These are phyloP conservation scores for Trichoderma parareesei DNA, from an alignment of 495 filamentous ascomycete genomes.

Conservation along the genomic window DNA sequence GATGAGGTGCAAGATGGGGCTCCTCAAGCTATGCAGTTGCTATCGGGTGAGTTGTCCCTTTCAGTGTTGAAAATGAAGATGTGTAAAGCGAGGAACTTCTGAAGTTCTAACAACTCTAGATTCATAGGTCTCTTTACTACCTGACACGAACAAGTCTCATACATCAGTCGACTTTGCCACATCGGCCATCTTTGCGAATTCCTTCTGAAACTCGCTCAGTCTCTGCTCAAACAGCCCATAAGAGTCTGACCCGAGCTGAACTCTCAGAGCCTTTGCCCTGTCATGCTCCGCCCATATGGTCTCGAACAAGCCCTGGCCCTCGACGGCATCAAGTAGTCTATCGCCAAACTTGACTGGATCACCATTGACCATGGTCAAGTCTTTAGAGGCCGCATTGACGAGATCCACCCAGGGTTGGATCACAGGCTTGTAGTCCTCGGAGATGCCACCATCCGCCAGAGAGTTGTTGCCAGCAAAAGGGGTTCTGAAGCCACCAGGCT, in stretches of 20 bases:
- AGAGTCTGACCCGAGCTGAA: not conserved
- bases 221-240: not conserved
- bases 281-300: not conserved
- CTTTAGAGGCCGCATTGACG: not conserved
- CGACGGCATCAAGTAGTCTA: slow-evolving; percentile 1
- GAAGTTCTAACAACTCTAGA: too few species aligned
- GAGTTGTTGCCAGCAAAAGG: slow-evolving; percentile 18
- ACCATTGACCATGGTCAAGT: not conserved
- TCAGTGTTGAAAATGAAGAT: too few species aligned
- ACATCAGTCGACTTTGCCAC: not conserved
- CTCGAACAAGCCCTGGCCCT: not conserved
- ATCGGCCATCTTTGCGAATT: not conserved
- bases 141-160: not conserved
- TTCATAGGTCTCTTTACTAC: too few species aligned
- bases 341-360: not conserved
- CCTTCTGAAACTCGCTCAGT: not conserved
- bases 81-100: too few species aligned
- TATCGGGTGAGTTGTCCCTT: too few species aligned
- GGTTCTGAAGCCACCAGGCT: slow-evolving; percentile 41
- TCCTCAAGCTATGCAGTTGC: too few species aligned
- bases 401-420: not conserved
- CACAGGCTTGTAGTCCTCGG: not conserved
- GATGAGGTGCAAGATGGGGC: not conserved
- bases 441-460: not conserved
- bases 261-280: not conserved